phyloP scores from a whole-genome alignment of 768 basidiomycete species.

The Phlebiopsis gigantea region DNA sequence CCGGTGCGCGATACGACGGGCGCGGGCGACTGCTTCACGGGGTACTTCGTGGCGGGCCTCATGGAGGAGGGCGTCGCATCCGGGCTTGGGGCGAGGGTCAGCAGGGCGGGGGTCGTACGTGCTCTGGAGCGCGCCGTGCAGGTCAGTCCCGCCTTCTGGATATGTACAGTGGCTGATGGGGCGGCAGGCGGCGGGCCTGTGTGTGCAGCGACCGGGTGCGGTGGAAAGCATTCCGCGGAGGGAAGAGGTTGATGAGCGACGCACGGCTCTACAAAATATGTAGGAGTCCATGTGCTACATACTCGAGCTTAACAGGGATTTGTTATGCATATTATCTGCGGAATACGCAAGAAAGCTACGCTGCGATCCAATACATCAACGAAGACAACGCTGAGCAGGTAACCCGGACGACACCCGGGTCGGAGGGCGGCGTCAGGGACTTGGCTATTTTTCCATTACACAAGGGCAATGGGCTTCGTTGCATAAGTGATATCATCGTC shows the following conservation, averaged over 20 bases:
- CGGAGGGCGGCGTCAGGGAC: no score
- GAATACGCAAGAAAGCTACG: no score
- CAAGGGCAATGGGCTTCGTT: no score
- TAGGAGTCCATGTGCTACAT: no score
- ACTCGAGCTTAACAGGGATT: no score
- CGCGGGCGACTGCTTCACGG: slow-evolving; percentile 61
- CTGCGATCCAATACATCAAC: no score
- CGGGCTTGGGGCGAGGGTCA: neutral
- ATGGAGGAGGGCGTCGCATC: slow-evolving; percentile 34
- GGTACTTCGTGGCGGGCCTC: slow-evolving; percentile 52
- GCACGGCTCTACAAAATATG: neutral
- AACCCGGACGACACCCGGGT: no score
- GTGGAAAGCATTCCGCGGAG: slow-evolving; percentile 50
- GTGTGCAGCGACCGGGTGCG: slow-evolving; percentile 51
- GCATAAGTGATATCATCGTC: no score
- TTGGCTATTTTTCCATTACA: no score
- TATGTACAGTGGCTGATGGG: neutral
- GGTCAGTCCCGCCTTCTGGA: slow-evolving; percentile 24
- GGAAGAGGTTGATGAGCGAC: slow-evolving; percentile 31
- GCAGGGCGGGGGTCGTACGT: slow-evolving; percentile 24
- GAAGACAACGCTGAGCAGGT: no score
- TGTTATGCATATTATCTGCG: no score
- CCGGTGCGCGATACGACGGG: slow-evolving; percentile 49
- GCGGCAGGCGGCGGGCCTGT: slow-evolving; percentile 53
- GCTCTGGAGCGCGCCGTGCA: slow-evolving; percentile 38